Evolutionary conservation across 805 yeast species (phyloP), one percentile per base, ranked within the genome.

Genomic region (Kluyveromyces lactis): DNA sequence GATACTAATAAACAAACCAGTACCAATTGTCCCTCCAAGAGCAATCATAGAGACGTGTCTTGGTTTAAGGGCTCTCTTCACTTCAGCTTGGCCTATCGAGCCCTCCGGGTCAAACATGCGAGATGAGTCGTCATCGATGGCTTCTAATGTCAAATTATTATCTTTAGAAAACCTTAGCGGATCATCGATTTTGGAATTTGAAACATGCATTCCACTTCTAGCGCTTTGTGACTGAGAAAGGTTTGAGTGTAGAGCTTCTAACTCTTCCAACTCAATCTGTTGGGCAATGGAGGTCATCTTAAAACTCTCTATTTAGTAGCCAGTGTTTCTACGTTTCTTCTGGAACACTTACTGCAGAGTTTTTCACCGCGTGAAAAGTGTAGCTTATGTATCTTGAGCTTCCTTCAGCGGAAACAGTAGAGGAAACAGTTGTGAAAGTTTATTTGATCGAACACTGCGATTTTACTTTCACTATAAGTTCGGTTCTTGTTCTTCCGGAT

Each of bases 1-100:
- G 30, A 80, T 72, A 54, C 84, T 78, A 35, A 82, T 75, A 66
- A 81, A 79, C 30, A 81, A 66, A 57, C 89, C 89, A 2, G 87
- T 80, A 51, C 89, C 89, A 45, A 82, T 80, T 26, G 87, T 78
- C 45, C 87, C 89, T 45, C 89, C 90, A 16, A 81, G 66, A 34
- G 87, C 86, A 49, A 81, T 75, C 86, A 81, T 80, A 24, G 81
- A 69, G 36, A 81, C 72, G 50, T 80, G 86, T 52, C 90, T 67
- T 15, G 78, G 73, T 55, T 79, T 77, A 42, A 81, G 62, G 35
- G 69, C 71, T 55, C 87, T 66, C 50, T 73, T 72, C 41, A 76
- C 79, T 50, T 73, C 70, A 2, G 67, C 60, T 18, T 63, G 61
- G 26, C 52, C 50, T 8, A 60, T 58, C 17, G 45, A 45, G 1